Evolutionary conservation across 73 alveolate genomes (phyloP), one percentile per base, ranked within the genome.

Genomic region (Paramecium caudatum): DNA sequence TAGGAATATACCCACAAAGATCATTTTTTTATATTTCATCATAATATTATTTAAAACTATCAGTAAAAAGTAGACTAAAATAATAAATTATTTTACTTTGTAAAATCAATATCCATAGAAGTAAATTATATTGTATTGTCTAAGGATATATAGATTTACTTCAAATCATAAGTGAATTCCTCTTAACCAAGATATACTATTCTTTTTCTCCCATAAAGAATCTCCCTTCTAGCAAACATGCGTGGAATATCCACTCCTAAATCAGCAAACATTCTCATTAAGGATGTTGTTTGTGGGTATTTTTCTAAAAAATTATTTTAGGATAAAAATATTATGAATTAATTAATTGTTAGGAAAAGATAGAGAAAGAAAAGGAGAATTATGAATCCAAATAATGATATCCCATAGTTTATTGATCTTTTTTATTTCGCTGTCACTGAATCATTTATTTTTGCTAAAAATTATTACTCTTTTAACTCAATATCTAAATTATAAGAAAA

Each of bases 171-270:
- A 5, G 49, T 68, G 13, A 74, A 74, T 39, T 74, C 69, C 4
- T 36, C 62, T 37, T 37, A 2, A 19, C 37, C 43, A 34, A 41
- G 43, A 74, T 74, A 74, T 21, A 39, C 5, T 3, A 74, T 4
- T 5, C 39, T 27, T 8, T 41, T 36, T n/a, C 88, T 74, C 19
- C 32, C 62, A 3, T 4, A 74, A 1, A 74, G 43, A n/a, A 74
- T 17, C 43, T 74, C 88, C 7, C 88, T 16, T 21, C 21, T 21
- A 34, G 88, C 88, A 74, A 74, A 74, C 68, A 45, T 45, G 21
- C 55, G 16, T 2, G 88, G 88, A 74, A 74, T 9, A 41, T 74
- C 88, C 16, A 43, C 65, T 10, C 88, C 88, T 0, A 74, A 3
- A 37, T 37, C 21, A 2, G 69, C 5, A 19, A 74, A 8, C 43